Evolutionary conservation across 495 filamentous ascomycete genomes (phyloP), one percentile per base, ranked within the genome.

Genomic region (Hypoxylon fragiforme): DNA sequence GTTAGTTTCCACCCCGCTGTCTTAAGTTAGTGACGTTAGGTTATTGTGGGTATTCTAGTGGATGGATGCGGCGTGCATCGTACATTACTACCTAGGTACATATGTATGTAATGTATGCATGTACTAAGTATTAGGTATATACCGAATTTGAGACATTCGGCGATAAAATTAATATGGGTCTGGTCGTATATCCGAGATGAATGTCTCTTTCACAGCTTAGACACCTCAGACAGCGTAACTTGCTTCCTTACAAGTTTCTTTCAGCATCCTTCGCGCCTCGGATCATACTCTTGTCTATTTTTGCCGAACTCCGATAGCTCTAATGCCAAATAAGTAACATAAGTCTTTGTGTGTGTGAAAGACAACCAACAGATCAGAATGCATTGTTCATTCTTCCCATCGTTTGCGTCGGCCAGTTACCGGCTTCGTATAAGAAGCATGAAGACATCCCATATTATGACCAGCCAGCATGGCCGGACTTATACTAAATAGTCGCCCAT

Each of bases 301-400:
- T 42, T 62, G n/a, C 58, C 58, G 58, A 62, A 56, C 36, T 62
- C 58, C 58, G 58, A 56, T n/a, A n/a, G n/a, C n/a, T n/a, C n/a
- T n/a, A n/a, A n/a, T n/a, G n/a, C n/a, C n/a, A n/a, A n/a, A n/a
- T n/a, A n/a, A n/a, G n/a, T n/a, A n/a, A n/a, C n/a, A n/a, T n/a
- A n/a, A n/a, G 24, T 28, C 24, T 28, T 28, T 28, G 24, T 28
- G n/a, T n/a, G n/a, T 14, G 3, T 4, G 9, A 24, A 8, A 30
- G 12, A 35, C 28, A 32, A 40, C 7, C 4, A 7, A 44, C 34
- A 21, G 13, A 38, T n/a, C 24, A 45, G 0, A 39, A 34, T 40
- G 42, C 24, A 8, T 15, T 6, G 7, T 54, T n/a, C n/a, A n/a
- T n/a, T 26, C 11, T 37, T 37, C 21, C 8, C 9, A 16, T 56